Evolutionary conservation across 805 yeast species (phyloP), one percentile per base, ranked within the genome.

Genomic region (Saturnispora zaruensis): DNA sequence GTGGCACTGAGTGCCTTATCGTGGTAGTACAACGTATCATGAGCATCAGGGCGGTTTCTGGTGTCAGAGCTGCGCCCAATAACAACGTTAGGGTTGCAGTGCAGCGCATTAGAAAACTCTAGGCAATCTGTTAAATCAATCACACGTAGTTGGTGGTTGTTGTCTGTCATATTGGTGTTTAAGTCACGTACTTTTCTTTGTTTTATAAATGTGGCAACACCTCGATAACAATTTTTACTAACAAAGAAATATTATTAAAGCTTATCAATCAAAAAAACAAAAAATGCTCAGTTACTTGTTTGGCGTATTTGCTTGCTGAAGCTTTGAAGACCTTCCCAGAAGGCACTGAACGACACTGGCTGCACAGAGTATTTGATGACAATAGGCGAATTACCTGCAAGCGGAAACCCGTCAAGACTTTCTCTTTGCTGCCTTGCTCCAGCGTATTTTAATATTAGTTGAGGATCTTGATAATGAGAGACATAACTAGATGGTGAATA

Each of bases 1-100:
- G 45, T 38, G 3, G 61, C 60, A 50, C 67, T 63, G 9, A 65
- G 40, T 1, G 65, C 56, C 6, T 48, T 46, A 36, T 61, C 59
- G 21, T 55, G 48, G 30, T 57, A 60, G 32, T 50, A 60, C 5
- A 63, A 48, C 3, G 56, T 50, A 18, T 49, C 33, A 33, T 50
- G 52, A 28, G 30, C 46, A 34, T 59, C 46, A 13, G 45, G 30
- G 8, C 34, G 34, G n/a, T 51, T 48, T n/a, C 32, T 51, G 3
- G 32, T 20, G 2, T 48, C 55, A 9, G 66, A 56, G 3, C 59
- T 53, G 28, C 68, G 55, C 4, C 68, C 68, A 41, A 64, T 53
- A 18, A 47, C 42, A 32, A 28, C 47, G 26, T 46, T 44, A 5
- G 49, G 44, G 4, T n/a, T 25, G 6, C 6, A 14, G 8, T 23